Evolutionary conservation across 2,329 filamentous ascomycete species (phyloP).

Genomic region (Scedosporium apiospermum): DNA sequence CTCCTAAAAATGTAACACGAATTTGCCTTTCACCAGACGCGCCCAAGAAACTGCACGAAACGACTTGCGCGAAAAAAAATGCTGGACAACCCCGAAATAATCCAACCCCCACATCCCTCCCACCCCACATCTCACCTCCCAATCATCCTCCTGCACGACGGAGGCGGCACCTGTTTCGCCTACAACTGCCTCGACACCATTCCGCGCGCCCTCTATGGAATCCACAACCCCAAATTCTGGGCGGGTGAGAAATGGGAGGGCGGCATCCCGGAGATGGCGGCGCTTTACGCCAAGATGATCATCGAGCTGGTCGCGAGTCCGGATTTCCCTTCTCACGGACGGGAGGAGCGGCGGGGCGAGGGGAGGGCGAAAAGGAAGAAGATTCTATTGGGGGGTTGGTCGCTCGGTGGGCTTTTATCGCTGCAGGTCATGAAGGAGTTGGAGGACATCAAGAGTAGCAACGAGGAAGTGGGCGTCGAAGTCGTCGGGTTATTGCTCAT

Average conservation of each 20-base stretch:
- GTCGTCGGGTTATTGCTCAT: slow-evolving; percentile 43
- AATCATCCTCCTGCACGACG: slow-evolving; percentile 49
- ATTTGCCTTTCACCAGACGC: neutral
- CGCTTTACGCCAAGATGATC: slow-evolving; percentile 37
- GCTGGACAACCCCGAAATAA: slow-evolving; percentile 20
- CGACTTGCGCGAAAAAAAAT: slow-evolving; percentile 8
- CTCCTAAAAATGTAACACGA: neutral
- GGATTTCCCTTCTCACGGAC: slow-evolving; percentile 15
- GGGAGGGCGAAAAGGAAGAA: neutral
- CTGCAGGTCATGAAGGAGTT: slow-evolving; percentile 40
- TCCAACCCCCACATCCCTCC: slow-evolving; percentile 20
- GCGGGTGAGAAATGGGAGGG: slow-evolving; percentile 37
- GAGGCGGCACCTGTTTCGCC: slow-evolving; percentile 49
- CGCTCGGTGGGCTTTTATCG: slow-evolving; percentile 41
- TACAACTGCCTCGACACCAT: slow-evolving; percentile 45
- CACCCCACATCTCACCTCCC: slow-evolving; percentile 23
- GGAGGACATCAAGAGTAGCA: slow-evolving; percentile 11
- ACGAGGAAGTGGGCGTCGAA: slow-evolving; percentile 20
- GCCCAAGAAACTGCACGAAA: neutral
- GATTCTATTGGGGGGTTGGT: slow-evolving; percentile 47
- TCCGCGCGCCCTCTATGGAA: slow-evolving; percentile 39
- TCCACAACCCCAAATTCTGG: slow-evolving; percentile 44
- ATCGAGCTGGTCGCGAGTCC: slow-evolving; percentile 21
- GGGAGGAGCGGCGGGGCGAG: neutral
- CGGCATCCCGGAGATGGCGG: slow-evolving; percentile 45